Evolutionary conservation across 2,329 filamentous ascomycete genomes (phyloP).

Genomic region (Thelonectria olida): DNA sequence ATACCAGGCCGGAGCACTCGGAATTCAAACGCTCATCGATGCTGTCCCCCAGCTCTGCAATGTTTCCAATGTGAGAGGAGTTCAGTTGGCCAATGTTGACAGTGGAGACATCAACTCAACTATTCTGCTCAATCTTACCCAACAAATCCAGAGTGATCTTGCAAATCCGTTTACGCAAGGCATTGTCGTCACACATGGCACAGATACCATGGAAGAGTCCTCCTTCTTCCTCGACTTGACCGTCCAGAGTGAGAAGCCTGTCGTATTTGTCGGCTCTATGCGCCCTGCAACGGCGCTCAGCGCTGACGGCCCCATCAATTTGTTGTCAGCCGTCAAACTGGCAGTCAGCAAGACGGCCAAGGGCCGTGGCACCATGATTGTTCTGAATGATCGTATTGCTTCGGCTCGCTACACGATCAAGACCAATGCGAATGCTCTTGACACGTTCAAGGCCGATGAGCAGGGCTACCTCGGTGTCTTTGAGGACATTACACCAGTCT

Average conservation of each 20-base stretch:
- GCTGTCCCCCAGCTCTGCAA: slow-evolving; percentile 64
- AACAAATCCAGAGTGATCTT: slow-evolving; percentile 59
- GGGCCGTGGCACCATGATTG: slow-evolving; percentile 65
- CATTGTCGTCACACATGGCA: slow-evolving; percentile 71
- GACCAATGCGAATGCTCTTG: slow-evolving; percentile 67
- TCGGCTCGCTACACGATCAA: slow-evolving; percentile 66
- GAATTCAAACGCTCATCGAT: slow-evolving; percentile 60
- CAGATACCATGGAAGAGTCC: slow-evolving; percentile 70
- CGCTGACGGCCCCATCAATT: slow-evolving; percentile 70
- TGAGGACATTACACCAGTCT: slow-evolving; percentile 65
- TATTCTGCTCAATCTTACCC: slow-evolving; percentile 57
- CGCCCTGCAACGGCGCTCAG: slow-evolving; percentile 68
- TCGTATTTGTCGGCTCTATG: slow-evolving; percentile 70
- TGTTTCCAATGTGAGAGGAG: slow-evolving; percentile 62
- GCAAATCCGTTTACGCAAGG: slow-evolving; percentile 38
- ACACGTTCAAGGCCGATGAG: slow-evolving; percentile 68
- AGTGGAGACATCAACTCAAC: slow-evolving; percentile 59
- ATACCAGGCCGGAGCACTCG: slow-evolving; percentile 54
- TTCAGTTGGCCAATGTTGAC: slow-evolving; percentile 62
- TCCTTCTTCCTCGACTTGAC: slow-evolving; percentile 70
- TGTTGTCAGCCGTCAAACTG: slow-evolving; percentile 65
- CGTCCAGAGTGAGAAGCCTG: slow-evolving; percentile 64
- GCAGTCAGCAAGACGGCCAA: slow-evolving; percentile 55
- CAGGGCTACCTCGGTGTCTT: slow-evolving; percentile 66
- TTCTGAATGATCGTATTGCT: slow-evolving; percentile 69